phyloP scores from a whole-genome alignment of 1,139 yeast genomes.

The Candida gigantensis region DNA sequence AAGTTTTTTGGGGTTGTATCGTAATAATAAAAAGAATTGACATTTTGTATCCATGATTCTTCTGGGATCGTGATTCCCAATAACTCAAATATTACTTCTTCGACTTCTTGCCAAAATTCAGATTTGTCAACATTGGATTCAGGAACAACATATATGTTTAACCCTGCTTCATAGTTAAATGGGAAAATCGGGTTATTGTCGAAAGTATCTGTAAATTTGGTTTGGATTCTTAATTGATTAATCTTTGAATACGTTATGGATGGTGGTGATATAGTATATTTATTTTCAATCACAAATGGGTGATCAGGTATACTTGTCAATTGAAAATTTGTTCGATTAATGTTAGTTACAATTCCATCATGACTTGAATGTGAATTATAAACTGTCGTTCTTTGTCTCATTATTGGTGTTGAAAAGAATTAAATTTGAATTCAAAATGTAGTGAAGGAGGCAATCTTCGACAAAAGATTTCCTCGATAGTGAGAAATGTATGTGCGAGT shows the following conservation, averaged over 20 bases:
- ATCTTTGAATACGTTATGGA: slow-evolving; percentile 13
- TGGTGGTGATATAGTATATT: slow-evolving; percentile 13
- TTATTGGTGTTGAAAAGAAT: slow-evolving; percentile 2
- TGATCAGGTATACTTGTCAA: slow-evolving; percentile 16
- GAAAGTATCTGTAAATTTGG: slow-evolving; percentile 12
- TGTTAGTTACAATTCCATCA: slow-evolving; percentile 26
- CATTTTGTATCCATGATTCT: slow-evolving; percentile 22
- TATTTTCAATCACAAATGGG: slow-evolving; percentile 24
- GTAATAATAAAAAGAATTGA: slow-evolving; percentile 24
- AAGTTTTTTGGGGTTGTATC: slow-evolving; percentile 7
- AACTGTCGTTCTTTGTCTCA: slow-evolving; percentile 38
- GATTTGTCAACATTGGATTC: slow-evolving; percentile 15
- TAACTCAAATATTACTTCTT: slow-evolving; percentile 17
- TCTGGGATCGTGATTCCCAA: slow-evolving; percentile 18
- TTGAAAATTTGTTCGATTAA: slow-evolving; percentile 17
- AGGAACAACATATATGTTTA: slow-evolving; percentile 32
- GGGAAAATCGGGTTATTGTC: slow-evolving; percentile 22
- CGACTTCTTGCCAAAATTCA: slow-evolving; percentile 24
- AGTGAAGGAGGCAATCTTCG: too few species aligned
- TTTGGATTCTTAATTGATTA: slow-evolving; percentile 27
- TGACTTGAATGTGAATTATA: slow-evolving; percentile 27
- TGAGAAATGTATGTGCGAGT: too few species aligned
- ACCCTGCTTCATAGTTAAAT: slow-evolving; percentile 24
- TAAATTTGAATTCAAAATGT: too few species aligned
- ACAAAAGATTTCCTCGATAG: too few species aligned